Evolutionary conservation across 176 grass and related monocot genomes (phyloP).

Genomic region (Musa beccarii): DNA sequence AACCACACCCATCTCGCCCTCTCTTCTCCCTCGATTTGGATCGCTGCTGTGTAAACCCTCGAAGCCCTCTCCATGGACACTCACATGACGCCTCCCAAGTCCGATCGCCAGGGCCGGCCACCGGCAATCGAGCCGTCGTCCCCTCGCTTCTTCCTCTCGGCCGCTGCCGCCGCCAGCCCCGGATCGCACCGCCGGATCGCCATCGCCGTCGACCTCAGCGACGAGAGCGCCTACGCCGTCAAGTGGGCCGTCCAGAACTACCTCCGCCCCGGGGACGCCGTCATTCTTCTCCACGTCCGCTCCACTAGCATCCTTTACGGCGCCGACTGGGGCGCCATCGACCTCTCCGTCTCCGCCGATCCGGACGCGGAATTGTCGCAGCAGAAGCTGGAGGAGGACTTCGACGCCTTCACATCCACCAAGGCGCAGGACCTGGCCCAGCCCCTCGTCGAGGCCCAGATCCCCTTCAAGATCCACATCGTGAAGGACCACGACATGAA

Average conservation of each 20-base stretch:
- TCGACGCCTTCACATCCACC: slow-evolving; percentile 1
- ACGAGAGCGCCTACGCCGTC: slow-evolving; percentile 19
- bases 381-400: slow-evolving; percentile 3
- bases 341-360: slow-evolving; percentile 2
- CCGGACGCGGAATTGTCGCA: neutral
- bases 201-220: slow-evolving; percentile 16
- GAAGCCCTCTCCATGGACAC: neutral
- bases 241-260: slow-evolving; percentile 25
- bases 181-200: slow-evolving; percentile 15
- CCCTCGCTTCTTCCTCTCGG: slow-evolving; percentile 10
- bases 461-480: slow-evolving; percentile 18
- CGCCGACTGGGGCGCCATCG: slow-evolving; percentile 13
- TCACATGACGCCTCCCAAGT: neutral
- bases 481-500: slow-evolving; percentile 20
- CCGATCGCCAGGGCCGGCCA: neutral
- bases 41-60: neutral
- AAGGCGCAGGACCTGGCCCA: slow-evolving; percentile 13
- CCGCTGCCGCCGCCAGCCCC: slow-evolving; percentile 3
- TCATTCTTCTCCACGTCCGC: slow-evolving; percentile 21
- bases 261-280: slow-evolving; percentile 22
- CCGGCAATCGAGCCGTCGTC: neutral
- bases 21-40: neutral
- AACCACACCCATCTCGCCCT: neutral
- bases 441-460: slow-evolving; percentile 9
- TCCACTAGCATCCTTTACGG: slow-evolving; percentile 10